Evolutionary conservation across 75 land plant species (phyloP), one percentile per base, ranked within the genome.

Genomic region (Adiantum capillusveneris): DNA sequence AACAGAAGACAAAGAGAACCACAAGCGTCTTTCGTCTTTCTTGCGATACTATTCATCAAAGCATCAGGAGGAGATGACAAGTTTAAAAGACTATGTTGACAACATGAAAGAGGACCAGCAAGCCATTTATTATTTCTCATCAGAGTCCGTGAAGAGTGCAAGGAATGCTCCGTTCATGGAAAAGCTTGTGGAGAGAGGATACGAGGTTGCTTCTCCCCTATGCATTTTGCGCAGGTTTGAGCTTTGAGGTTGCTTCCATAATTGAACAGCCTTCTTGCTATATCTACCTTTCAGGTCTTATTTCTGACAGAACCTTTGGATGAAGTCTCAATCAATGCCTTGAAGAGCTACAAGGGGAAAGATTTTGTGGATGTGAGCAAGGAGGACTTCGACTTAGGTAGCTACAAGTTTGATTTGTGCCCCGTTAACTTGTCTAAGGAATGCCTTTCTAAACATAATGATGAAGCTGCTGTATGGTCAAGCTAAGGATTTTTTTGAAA

Each of bases 321-420:
- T 72, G 98, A 94, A 59, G 76, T 94, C 39, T 83, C 91, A 25
- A 58, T 94, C 28, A 79, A 80, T 30, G 85, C 73, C 59, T 67
- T 94, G 43, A 79, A 89, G 52, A 68, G 81, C 44, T 94, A 90
- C 73, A 81, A 90, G 65, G 98, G 91, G 27, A 90, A 89, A 63
- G 68, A 86, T 22, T 94, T 94, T 69, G 84, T 90, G 25, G 98
- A 94, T 62, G 87, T 94, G 46, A 94, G 91, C 81, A 94, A 86
- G 68, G 98, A 94, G 65, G 98, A 94, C 52, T 52, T 94, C 43
- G 98, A 94, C 58, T 71, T 94, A 26, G 98, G 96, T 88, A 53
- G 13, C n/a, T n/a, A n/a, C n/a, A n/a, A n/a, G n/a, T n/a, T n/a
- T n/a, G n/a, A n/a, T n/a, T n/a, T n/a, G n/a, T n/a, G n/a, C n/a